Base-by-base conservation (phyloP, 768 basidiomycete species). In the Phlebiopsis gigantea region DNA sequence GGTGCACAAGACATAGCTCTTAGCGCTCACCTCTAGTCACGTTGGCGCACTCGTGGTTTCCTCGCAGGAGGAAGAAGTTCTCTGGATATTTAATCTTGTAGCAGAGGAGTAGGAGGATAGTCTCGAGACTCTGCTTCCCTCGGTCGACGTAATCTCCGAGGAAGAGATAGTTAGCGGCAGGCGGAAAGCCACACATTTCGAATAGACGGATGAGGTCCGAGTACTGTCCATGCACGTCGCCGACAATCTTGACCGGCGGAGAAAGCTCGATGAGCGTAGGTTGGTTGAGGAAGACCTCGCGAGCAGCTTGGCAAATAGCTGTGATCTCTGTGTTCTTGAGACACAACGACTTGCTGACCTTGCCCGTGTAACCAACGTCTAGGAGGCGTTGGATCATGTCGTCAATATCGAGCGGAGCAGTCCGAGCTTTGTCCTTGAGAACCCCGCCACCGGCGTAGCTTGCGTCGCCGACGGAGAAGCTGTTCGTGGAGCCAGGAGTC, bases 1-100 rank as follows among this genome's bases (percentile, higher is more conserved):
- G 28, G 31, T 30, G 34, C 50, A 41, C 44, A 39, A 45, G 47
- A 56, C 25, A 57, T 54, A 56, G 24, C 53, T 45, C 26, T 47
- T 28, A 46, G 39, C 47, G 72, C 88, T 61, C 60, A 94, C 95
- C 96, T 85, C 97, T 79, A 54, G 97, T 99, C 53, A 99, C 97
- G 67, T 98, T 98, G 46, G 97, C 97, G 68, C 96, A 98, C 77
- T 99, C 97, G 71, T 99, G 97, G 71, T 99, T 99, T 43, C 97
- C 97, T 66, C 97, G 82, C 53, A 99, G 75, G 39, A 99, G 79
- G 78, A 98, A 98, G 77, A 99, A 98, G 76, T 98, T 98, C 76
- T 99, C 97, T 7, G 97, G 97, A 73, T 95, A 99, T 73, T 98
- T 98, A 78, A 99, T 92, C 80, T 99, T 99, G 84, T 98, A 98